Percentiles rank a stretch among this genome's conserved stretches.
phyloP scores from a whole-genome alignment of 441 rosid species.

The Erodium trifolium region DNA sequence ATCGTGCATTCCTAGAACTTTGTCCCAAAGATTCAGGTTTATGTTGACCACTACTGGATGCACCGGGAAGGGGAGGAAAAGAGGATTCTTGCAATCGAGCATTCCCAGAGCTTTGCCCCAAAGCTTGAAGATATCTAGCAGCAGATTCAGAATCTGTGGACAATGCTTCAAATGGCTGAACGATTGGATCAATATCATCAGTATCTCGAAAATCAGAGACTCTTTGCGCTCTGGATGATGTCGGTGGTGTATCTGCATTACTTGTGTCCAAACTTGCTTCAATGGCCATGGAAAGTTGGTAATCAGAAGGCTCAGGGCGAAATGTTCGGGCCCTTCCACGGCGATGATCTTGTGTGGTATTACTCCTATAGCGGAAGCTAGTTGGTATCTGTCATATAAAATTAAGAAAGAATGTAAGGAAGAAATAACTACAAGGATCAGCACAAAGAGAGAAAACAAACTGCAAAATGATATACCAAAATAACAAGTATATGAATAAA shows the following conservation, averaged over 20 bases:
- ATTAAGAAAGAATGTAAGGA: slow-evolving; percentile 6
- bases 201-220: slow-evolving; percentile 32
- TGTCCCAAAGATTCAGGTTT: slow-evolving; percentile 1
- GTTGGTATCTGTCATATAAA: slow-evolving; percentile 60
- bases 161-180: slow-evolving; percentile 62
- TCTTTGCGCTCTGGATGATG: slow-evolving; percentile 38
- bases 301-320: slow-evolving; percentile 57
- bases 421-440: neutral
- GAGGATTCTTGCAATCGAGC: neutral
- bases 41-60: neutral
- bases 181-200: slow-evolving; percentile 43
- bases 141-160: slow-evolving; percentile 50
- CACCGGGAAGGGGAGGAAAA: slow-evolving; percentile 5
- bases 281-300: slow-evolving; percentile 58
- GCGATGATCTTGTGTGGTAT: slow-evolving; percentile 61
- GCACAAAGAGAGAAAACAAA: neutral
- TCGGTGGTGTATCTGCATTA: slow-evolving; percentile 40
- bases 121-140: slow-evolving; percentile 74
- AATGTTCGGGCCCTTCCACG: slow-evolving; percentile 41
- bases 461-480: neutral
- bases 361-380: slow-evolving; percentile 64
- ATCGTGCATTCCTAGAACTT: slow-evolving; percentile 37
- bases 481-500: neutral
- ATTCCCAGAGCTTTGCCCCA: slow-evolving; percentile 30
- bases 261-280: slow-evolving; percentile 57